phyloP scores from a whole-genome alignment of 192 early-diverging fungal genomes.

The Nowakowskiella sp. region DNA sequence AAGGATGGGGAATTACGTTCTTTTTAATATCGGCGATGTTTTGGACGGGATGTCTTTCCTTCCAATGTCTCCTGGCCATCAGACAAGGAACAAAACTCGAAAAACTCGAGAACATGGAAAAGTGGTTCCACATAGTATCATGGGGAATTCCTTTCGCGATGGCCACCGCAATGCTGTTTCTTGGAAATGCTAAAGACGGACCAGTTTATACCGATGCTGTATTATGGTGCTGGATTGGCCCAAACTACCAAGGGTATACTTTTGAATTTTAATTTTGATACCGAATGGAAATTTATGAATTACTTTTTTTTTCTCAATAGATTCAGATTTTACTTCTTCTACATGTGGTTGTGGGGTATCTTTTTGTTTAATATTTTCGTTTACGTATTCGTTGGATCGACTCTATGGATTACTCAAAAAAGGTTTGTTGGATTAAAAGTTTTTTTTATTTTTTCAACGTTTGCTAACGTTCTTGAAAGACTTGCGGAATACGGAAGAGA shows the following conservation, averaged over 20 bases:
- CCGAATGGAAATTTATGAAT: background rate
- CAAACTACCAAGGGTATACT: background rate
- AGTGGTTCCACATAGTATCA: background rate
- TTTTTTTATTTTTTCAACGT: background rate
- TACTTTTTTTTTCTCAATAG: background rate
- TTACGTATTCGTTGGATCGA: background rate
- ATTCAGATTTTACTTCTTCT: background rate
- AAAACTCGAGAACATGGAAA: background rate
- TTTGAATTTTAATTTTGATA: background rate
- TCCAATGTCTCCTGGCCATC: background rate
- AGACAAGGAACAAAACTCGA: background rate
- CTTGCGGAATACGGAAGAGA: background rate
- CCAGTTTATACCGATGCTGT: background rate
- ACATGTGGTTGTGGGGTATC: background rate
- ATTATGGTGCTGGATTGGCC: background rate
- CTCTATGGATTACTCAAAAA: background rate
- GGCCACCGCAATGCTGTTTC: background rate
- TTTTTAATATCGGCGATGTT: background rate
- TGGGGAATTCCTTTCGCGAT: background rate
- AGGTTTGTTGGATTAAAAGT: background rate
- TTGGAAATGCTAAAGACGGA: background rate
- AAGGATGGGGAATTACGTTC: background rate
- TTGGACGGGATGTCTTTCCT: background rate
- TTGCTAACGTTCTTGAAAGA: background rate
- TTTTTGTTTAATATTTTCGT: background rate